Conservation (phyloP, 768 basidiomycete genomes). For the Leucocoprinus birnbaumii region DNA sequence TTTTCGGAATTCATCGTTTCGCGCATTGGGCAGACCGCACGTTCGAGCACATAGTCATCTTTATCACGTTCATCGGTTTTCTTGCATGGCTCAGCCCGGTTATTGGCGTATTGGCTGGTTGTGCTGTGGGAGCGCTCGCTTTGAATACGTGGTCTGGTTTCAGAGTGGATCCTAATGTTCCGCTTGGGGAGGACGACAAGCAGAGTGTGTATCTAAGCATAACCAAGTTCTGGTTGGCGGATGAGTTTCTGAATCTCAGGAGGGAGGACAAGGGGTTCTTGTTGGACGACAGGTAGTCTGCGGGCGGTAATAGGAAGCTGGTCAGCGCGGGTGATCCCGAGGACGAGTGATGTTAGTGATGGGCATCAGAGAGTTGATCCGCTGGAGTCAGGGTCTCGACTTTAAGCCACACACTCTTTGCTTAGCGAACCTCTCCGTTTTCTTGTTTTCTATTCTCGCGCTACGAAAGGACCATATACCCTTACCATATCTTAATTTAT, state of each 20-base stretch:
- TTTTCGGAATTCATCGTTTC: constrained; percentile 34
- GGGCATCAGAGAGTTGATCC: no score
- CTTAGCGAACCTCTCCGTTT: no score
- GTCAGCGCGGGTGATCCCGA: not conserved
- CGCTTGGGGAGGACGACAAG: constrained; percentile 38
- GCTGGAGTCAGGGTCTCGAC: no score
- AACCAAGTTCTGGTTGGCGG: constrained; percentile 23
- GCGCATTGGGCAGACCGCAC: constrained; percentile 38
- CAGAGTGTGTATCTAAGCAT: constrained; percentile 35
- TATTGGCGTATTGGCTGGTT: constrained; percentile 19
- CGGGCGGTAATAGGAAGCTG: no score
- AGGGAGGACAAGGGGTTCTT: not conserved
- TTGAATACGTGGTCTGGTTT: constrained; percentile 37
- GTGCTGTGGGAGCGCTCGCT: constrained; percentile 20
- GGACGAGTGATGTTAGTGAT: not conserved
- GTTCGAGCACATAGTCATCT: constrained; percentile 34
- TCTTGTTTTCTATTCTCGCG: no score
- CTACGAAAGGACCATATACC: no score
- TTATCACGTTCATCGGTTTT: constrained; percentile 27
- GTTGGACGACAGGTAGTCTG: not conserved
- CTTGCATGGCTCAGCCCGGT: constrained; percentile 23
- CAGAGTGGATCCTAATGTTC: constrained; percentile 25
- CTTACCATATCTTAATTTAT: no score
- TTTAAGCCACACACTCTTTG: no score
- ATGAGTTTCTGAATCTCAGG: constrained; percentile 13